Percentiles rank a stretch among this genome's conserved stretches.
Evolutionary conservation across 2,329 filamentous ascomycete genomes (phyloP).

Genomic region (Colletotrichum sp.): DNA sequence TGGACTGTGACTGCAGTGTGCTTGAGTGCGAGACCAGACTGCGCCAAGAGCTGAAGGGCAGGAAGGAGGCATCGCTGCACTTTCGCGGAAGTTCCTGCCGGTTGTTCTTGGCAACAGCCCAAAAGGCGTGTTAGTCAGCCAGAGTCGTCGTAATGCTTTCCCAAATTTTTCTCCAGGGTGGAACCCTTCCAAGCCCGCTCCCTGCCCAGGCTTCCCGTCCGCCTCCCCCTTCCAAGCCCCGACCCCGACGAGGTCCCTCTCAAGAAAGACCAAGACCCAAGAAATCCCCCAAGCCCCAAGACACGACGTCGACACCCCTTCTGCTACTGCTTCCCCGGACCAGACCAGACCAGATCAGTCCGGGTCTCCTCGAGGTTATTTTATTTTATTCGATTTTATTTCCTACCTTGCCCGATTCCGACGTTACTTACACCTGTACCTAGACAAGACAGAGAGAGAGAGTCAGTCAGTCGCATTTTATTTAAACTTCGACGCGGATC

Average conservation of each 20-base stretch:
- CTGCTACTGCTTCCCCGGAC: neutral
- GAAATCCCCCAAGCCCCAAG: conserved; percentile 13
- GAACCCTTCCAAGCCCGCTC: neutral
- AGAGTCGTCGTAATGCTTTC: conserved; percentile 21
- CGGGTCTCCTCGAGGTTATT: neutral
- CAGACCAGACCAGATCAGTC: neutral
- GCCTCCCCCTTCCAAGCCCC: neutral
- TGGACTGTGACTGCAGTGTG: neutral
- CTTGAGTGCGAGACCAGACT: no score
- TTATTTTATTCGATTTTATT: neutral
- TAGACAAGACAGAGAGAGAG: neutral
- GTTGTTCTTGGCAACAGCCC: conserved; percentile 9
- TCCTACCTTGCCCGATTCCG: neutral
- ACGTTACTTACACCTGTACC: neutral
- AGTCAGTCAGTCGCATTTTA: neutral
- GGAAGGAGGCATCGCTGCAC: neutral
- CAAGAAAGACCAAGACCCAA: conserved; percentile 9
- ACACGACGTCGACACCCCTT: neutral
- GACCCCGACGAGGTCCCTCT: neutral
- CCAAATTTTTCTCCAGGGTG: conserved; percentile 15
- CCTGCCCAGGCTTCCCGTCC: neutral
- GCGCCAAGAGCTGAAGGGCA: neutral
- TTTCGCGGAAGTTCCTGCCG: conserved; percentile 14
- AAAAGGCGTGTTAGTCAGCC: conserved; percentile 8
- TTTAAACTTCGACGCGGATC: neutral